Evolutionary conservation across 768 basidiomycete genomes (phyloP), one percentile per base, ranked within the genome.

Genomic region (Clitopilus hobsonii): DNA sequence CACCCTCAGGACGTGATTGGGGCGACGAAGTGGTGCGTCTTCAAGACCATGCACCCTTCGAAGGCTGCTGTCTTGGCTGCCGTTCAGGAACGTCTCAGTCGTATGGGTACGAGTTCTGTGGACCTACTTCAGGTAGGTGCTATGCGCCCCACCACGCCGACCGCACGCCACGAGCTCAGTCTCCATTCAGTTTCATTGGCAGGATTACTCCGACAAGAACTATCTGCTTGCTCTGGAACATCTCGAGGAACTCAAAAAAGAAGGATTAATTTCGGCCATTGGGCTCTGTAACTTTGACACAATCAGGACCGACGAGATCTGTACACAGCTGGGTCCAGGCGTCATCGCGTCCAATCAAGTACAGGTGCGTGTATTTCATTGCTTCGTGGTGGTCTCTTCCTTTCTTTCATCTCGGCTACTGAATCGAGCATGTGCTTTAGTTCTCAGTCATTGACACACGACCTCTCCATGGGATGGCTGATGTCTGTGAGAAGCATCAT

Each of bases 11-110:
- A 68, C 2, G 76, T 88, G 8, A 58, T 92, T 23, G 87, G 89
- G 38, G 89, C 86, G 1, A 94, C 92, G 2, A 94, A 94, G 65
- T 94, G 89, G 89, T 92, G 90, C 66, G 81, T 90, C 13, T 92
- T 92, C 72, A 75, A 79, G 55, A 70, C 71, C 25, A 71, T 74
- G 14, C 68, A 68, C 13, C 73, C 81, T 1, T 78, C 86, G 2
- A 81, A 80, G 6, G 67, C 74, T 26, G 68, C 77, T 52, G 88
- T 91, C 49, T 75, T 84, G 60, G 77, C 77, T 7, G 86, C 81
- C 8, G 77, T 92, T 13, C 75, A 78, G 56, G 88, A 92, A 61
- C 83, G 90, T 50, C 77, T 88, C 70, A 74, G 77, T 23, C 84
- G 88, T 30, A 89, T 88, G 83, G 78, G 77, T 51, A 74, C 77